Evolutionary conservation across 225 moss, liverwort and hornwort species (phyloP).

Genomic region (Anthoceros angustus): DNA sequence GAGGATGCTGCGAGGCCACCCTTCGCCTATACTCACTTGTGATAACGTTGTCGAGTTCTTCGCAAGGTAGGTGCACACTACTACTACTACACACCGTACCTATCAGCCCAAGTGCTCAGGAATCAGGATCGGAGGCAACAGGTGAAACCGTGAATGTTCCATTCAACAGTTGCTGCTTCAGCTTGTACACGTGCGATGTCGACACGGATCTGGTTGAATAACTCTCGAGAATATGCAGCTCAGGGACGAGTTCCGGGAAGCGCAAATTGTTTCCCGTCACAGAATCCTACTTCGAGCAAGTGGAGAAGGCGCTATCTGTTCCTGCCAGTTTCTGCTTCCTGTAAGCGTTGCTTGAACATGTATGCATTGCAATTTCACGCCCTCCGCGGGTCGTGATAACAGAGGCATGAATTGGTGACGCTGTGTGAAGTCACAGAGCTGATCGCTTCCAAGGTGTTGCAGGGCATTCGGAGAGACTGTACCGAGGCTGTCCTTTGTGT

Average conservation of each 20-base stretch:
- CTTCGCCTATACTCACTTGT: background rate
- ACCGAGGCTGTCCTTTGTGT: background rate
- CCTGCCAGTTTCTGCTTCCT: background rate
- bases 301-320: background rate
- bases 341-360: background rate
- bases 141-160: background rate
- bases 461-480: background rate
- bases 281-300: background rate
- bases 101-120: background rate
- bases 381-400: too few species aligned
- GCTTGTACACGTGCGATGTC: background rate
- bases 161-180: background rate
- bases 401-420: background rate
- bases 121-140: background rate
- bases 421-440: background rate
- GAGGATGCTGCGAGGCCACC: background rate
- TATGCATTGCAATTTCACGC: too few species aligned
- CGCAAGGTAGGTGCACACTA: background rate
- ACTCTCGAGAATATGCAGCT: background rate
- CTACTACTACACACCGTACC: background rate
- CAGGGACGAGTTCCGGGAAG: background rate
- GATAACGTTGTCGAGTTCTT: background rate
- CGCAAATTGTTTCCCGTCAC: background rate
- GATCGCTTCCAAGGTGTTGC: background rate
- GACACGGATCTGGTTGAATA: background rate